Evolutionary conservation across 2,329 filamentous ascomycete species (phyloP).

Genomic region (Cytospora mali): DNA sequence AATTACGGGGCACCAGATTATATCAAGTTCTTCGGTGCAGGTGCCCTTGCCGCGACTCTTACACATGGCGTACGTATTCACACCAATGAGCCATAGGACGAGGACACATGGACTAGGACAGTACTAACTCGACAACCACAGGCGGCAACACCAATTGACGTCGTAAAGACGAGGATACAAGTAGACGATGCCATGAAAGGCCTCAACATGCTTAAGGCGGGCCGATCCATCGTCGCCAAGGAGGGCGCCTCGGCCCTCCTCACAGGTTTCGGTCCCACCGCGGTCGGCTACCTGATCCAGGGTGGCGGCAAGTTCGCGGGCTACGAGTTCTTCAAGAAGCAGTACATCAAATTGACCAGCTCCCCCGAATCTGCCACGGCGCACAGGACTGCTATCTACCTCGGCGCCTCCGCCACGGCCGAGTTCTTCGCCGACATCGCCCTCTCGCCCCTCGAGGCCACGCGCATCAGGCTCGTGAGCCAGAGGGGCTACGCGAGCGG

Average conservation of each 20-base stretch:
- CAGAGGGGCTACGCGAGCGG: constrained; percentile 77
- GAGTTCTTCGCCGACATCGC: constrained; percentile 78
- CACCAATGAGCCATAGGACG: background rate
- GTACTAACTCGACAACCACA: constrained; percentile 30
- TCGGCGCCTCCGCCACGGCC: constrained; percentile 68
- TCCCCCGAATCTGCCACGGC: constrained; percentile 48
- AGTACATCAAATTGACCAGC: constrained; percentile 71
- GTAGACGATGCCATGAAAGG: constrained; percentile 86
- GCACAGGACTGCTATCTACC: constrained; percentile 65
- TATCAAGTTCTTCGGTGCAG: constrained; percentile 56
- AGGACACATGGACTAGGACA: background rate
- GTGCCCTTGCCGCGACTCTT: constrained; percentile 54
- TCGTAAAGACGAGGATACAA: constrained; percentile 91
- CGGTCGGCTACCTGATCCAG: constrained; percentile 86
- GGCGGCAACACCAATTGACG: constrained; percentile 60
- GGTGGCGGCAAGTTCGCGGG: constrained; percentile 90
- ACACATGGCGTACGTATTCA: constrained; percentile 51
- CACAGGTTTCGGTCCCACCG: constrained; percentile 83
- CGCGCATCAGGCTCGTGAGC: constrained; percentile 75
- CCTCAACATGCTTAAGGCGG: constrained; percentile 78
- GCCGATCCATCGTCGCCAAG: constrained; percentile 73
- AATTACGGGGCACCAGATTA: constrained; percentile 49
- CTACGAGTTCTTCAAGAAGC: constrained; percentile 94
- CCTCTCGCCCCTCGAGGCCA: constrained; percentile 89
- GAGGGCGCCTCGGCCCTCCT: constrained; percentile 80